Conservation (phyloP, 2,329 filamentous ascomycete genomes). For the Colletotrichum orbiculare region DNA sequence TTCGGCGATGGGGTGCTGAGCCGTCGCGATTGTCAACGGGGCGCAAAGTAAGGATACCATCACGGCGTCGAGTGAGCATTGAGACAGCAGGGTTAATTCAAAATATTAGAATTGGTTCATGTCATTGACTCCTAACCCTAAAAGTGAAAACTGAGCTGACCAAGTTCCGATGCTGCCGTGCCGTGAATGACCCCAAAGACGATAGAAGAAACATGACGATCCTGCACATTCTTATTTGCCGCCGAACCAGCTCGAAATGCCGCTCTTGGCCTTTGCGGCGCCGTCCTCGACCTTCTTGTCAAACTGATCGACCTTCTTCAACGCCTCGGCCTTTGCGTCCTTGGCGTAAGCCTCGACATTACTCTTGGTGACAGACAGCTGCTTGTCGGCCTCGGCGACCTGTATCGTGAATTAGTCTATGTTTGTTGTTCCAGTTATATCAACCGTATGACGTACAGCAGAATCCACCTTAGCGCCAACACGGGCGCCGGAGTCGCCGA, state of each 20-base stretch:
- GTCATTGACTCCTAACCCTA: conserved; percentile 12
- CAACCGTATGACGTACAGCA: conserved; percentile 65
- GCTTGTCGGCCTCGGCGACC: conserved; percentile 71
- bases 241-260: conserved; percentile 88
- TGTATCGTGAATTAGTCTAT: conserved; percentile 52
- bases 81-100: conserved; percentile 3
- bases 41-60: not conserved
- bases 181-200: conserved; percentile 6
- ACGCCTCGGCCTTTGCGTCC: conserved; percentile 70
- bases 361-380: conserved; percentile 70
- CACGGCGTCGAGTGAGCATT: not conserved
- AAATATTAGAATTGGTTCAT: conserved; percentile 19
- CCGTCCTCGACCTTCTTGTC: conserved; percentile 85
- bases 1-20: not conserved
- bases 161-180: conserved; percentile 14
- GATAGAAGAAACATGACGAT: not conserved
- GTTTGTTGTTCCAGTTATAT: not conserved
- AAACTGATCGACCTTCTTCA: conserved; percentile 83
- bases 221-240: conserved; percentile 55
- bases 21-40: not conserved
- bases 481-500: conserved; percentile 58
- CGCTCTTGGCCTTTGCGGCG: conserved; percentile 84
- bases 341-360: conserved; percentile 69
- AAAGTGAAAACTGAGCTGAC: not conserved
- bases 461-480: conserved; percentile 75